Evolutionary conservation across 495 filamentous ascomycete species (phyloP).

Genomic region (Xylaria nigripes): DNA sequence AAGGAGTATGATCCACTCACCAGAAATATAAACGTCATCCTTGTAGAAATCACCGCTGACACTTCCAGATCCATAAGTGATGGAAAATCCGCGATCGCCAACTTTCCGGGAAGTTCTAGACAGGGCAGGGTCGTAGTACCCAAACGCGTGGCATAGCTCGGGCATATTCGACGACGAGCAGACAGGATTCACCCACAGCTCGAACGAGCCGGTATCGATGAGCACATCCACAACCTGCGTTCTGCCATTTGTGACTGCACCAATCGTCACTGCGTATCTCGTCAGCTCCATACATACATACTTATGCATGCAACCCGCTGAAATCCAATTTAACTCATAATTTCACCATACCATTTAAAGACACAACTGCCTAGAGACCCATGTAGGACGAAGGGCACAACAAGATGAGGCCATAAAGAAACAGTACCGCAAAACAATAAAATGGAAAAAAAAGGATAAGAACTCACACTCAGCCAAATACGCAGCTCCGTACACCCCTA

Average conservation of each 20-base stretch:
- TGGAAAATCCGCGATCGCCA: slow-evolving; percentile 11
- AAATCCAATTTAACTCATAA: too few species aligned
- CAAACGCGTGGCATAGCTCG: slow-evolving; percentile 20
- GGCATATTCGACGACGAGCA: slow-evolving; percentile 23
- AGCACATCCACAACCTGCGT: slow-evolving; percentile 33
- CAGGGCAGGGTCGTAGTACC: slow-evolving; percentile 25
- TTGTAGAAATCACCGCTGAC: slow-evolving; percentile 23
- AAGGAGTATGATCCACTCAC: slow-evolving; percentile 7
- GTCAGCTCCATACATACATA: slow-evolving; percentile 2
- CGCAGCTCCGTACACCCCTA: slow-evolving; percentile 22
- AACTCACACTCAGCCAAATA: slow-evolving; percentile 24
- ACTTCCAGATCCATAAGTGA: slow-evolving; percentile 30
- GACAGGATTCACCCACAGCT: slow-evolving; percentile 39
- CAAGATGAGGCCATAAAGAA: not conserved
- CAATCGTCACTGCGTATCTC: slow-evolving; percentile 17
- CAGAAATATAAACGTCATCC: slow-evolving; percentile 32
- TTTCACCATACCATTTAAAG: too few species aligned
- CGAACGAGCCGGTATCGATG: slow-evolving; percentile 39
- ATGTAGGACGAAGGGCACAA: not conserved
- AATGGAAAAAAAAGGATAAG: not conserved
- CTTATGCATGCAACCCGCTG: too few species aligned
- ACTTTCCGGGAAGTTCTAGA: slow-evolving; percentile 26
- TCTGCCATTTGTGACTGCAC: slow-evolving; percentile 6
- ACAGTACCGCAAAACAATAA: not conserved
- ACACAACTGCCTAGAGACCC: too few species aligned